Percentiles rank a stretch among this genome's conserved stretches.
Conservation (phyloP, 768 basidiomycete species). For the Strobilomyces confusus region DNA sequence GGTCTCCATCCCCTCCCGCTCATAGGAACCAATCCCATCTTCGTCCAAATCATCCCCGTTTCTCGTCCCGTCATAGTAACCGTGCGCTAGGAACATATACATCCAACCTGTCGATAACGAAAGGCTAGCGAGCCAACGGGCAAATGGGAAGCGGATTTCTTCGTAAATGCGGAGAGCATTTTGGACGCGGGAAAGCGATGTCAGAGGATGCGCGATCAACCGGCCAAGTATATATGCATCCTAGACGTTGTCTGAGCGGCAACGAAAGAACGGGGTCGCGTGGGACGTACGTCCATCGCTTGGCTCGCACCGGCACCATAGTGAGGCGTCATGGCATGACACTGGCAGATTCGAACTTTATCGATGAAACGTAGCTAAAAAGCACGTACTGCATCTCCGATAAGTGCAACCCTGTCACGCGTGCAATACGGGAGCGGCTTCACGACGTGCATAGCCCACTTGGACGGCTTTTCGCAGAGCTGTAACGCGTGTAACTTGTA, state of each 20-base stretch:
- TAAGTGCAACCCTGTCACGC: slow-evolving; percentile 39
- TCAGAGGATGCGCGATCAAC: slow-evolving; percentile 16
- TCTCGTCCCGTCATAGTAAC: slow-evolving; percentile 21
- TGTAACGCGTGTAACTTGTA: slow-evolving; percentile 5
- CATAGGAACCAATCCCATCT: neutral
- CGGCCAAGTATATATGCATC: slow-evolving; percentile 16
- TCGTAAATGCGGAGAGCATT: slow-evolving; percentile 1
- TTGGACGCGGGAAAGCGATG: slow-evolving; percentile 1
- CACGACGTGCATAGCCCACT: slow-evolving; percentile 45
- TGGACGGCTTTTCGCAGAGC: slow-evolving; percentile 35
- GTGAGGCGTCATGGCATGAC: neutral
- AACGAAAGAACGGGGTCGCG: too few relatives aligned
- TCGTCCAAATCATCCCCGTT: slow-evolving; percentile 7
- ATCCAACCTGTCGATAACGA: neutral
- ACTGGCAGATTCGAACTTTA: neutral
- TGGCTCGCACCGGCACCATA: neutral
- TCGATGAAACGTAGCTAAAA: neutral
- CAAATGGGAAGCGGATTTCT: neutral
- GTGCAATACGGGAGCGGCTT: slow-evolving; percentile 39
- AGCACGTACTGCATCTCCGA: slow-evolving; percentile 47
- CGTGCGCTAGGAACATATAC: neutral
- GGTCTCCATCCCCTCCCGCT: neutral
- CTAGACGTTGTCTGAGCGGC: neutral
- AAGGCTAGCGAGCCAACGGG: neutral
- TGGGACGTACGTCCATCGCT: neutral